Percentiles rank a stretch among this genome's conserved stretches.
These are phyloP conservation scores for Crucibulum laeve DNA, from an alignment of 768 basidiomycete genomes.

Conservation along the genomic window DNA sequence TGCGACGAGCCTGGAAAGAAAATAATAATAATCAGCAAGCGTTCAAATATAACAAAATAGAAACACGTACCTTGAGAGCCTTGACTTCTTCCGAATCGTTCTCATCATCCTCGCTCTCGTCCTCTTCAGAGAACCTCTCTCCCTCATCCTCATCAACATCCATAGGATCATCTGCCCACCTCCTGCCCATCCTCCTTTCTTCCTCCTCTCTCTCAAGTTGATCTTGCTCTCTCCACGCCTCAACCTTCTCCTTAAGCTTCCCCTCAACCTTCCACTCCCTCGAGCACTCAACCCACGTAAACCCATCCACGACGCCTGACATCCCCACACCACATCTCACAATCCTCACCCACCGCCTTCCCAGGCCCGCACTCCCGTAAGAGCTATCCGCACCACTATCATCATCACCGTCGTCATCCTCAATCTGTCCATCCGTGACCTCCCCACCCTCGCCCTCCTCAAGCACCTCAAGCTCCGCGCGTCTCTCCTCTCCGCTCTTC, in stretches of 20 bases:
- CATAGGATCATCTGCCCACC: constrained; percentile 68
- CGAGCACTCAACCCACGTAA: constrained; percentile 59
- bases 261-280: constrained; percentile 64
- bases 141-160: constrained; percentile 62
- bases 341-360: constrained; percentile 72
- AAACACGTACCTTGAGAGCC: constrained; percentile 65
- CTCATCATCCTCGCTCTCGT: constrained; percentile 54
- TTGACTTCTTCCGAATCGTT: constrained; percentile 70
- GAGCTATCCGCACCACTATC: constrained; percentile 19
- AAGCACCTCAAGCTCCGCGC: constrained; percentile 76
- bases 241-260: constrained; percentile 61
- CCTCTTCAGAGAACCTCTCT: constrained; percentile 36
- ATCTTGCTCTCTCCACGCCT: constrained; percentile 68
- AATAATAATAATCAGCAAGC: constrained; percentile 11
- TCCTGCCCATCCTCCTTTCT: constrained; percentile 54
- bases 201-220: constrained; percentile 63
- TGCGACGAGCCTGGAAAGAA: constrained; percentile 58
- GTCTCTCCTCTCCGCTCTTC: constrained; percentile 69
- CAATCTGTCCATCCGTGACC: constrained; percentile 74
- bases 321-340: constrained; percentile 67
- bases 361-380: constrained; percentile 33
- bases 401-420: constrained; percentile 66
- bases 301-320: constrained; percentile 68
- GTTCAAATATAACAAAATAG: constrained; percentile 3
- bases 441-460: constrained; percentile 54